Percentiles rank a stretch among this genome's conserved stretches.
phyloP scores from a whole-genome alignment of 2,329 filamentous ascomycete genomes.

The Phoma herbarum region DNA sequence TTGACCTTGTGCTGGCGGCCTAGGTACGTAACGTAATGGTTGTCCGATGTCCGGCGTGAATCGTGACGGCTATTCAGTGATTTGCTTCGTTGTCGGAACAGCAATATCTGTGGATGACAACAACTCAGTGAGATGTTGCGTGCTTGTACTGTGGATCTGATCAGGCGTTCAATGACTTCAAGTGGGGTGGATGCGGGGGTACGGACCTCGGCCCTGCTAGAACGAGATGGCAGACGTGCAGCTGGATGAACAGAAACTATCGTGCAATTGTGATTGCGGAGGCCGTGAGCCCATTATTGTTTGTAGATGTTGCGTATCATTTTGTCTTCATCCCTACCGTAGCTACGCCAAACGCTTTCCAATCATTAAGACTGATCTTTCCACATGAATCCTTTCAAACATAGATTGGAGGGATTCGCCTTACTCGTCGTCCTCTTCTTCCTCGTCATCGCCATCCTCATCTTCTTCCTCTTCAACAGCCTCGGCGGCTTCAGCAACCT shows the following conservation, averaged over 20 bases:
- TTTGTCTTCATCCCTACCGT: constrained; percentile 9
- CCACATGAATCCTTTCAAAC: neutral
- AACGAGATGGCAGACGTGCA: too few relatives aligned
- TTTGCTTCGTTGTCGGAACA: constrained; percentile 2
- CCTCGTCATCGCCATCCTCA: constrained; percentile 35
- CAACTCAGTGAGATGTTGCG: constrained; percentile 10
- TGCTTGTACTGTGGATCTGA: constrained; percentile 16
- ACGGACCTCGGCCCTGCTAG: constrained; percentile 4
- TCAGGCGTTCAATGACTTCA: constrained; percentile 11
- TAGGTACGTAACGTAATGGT: neutral
- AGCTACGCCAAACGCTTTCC: constrained; percentile 1
- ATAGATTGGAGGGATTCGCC: neutral
- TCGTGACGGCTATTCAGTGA: too few relatives aligned
- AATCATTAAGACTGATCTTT: neutral
- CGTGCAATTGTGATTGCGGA: neutral
- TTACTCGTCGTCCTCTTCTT: constrained; percentile 23
- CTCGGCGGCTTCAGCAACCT: constrained; percentile 43
- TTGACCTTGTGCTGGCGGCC: neutral
- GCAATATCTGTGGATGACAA: constrained; percentile 3
- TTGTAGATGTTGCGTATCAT: constrained; percentile 5
- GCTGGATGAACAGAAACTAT: too few relatives aligned
- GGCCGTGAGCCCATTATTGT: too few relatives aligned
- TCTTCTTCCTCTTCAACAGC: constrained; percentile 43
- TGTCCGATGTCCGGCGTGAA: neutral
- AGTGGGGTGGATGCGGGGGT: constrained; percentile 23